Conservation (phyloP, 805 yeast species). For the Kuraishia capsulata region DNA sequence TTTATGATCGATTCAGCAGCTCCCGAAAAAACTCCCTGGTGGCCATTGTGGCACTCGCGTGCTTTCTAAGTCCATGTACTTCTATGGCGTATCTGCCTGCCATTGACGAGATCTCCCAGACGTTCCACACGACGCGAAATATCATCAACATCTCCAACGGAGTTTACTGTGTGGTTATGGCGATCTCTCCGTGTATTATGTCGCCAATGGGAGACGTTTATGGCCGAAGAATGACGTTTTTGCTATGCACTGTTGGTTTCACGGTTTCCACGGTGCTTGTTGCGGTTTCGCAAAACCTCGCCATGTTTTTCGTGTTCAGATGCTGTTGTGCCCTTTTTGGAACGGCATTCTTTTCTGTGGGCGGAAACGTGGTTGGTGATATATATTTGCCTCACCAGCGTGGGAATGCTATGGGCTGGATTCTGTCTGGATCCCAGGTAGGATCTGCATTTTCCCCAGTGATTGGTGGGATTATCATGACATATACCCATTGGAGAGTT, state of each 20-base stretch:
- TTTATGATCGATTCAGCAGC: slow-evolving; percentile 21
- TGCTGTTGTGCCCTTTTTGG: slow-evolving; percentile 43
- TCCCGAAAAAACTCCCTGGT: slow-evolving; percentile 21
- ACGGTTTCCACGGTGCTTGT: slow-evolving; percentile 19
- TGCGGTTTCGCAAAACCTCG: slow-evolving; percentile 40
- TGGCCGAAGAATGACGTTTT: slow-evolving; percentile 36
- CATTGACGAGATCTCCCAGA: slow-evolving; percentile 35
- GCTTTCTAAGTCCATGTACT: slow-evolving; percentile 1
- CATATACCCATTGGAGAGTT: slow-evolving; percentile 42
- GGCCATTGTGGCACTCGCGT: slow-evolving; percentile 27
- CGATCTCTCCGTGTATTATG: slow-evolving; percentile 39
- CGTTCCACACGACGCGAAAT: slow-evolving; percentile 35
- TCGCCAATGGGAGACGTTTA: slow-evolving; percentile 44
- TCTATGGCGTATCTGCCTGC: slow-evolving; percentile 32
- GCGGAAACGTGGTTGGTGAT: slow-evolving; percentile 43
- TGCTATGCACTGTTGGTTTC: slow-evolving; percentile 12
- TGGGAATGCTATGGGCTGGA: slow-evolving; percentile 41
- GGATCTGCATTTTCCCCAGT: slow-evolving; percentile 49
- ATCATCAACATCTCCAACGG: slow-evolving; percentile 42
- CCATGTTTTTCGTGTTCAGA: slow-evolving; percentile 46
- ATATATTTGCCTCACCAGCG: slow-evolving; percentile 39
- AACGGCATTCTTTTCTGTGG: slow-evolving; percentile 44
- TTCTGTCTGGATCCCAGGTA: slow-evolving; percentile 39
- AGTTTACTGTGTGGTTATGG: slow-evolving; percentile 40
- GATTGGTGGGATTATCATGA: slow-evolving; percentile 42